Evolutionary conservation across 495 filamentous ascomycete genomes (phyloP).

Genomic region (Lophium mytilinum): DNA sequence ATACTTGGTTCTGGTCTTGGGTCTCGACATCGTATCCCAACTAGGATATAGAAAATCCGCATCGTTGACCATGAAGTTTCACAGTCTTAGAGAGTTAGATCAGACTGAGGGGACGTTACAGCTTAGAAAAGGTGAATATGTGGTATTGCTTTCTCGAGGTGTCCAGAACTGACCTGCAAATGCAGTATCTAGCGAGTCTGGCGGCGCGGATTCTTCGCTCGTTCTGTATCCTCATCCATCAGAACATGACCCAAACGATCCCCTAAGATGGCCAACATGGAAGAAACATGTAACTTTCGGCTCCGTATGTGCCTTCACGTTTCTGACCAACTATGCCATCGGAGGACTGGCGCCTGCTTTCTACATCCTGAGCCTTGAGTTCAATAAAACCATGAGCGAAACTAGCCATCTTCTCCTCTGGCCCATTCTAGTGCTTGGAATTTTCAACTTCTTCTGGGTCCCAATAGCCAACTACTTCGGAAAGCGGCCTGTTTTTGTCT

Average conservation of each 20-base stretch:
- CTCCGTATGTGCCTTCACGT: conserved; percentile 27
- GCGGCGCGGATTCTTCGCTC: not conserved
- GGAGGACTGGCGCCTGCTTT: conserved; percentile 33
- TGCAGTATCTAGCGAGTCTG: not conserved
- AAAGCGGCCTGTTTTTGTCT: conserved; percentile 32
- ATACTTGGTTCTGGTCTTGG: conserved; percentile 18
- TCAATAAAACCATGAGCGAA: conserved; percentile 27
- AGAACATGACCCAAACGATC: conserved; percentile 24
- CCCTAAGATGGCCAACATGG: conserved; percentile 30
- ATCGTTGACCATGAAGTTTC: conserved; percentile 12
- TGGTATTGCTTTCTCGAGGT: not conserved
- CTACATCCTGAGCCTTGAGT: conserved; percentile 26
- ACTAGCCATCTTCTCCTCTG: conserved; percentile 27
- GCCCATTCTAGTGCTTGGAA: conserved; percentile 29
- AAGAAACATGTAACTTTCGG: conserved; percentile 32
- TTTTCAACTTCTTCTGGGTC: conserved; percentile 36
- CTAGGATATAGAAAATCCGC: not conserved
- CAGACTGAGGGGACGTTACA: conserved; percentile 32
- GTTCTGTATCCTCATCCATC: conserved; percentile 26
- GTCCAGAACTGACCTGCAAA: not conserved
- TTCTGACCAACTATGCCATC: conserved; percentile 31
- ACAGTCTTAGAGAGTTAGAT: conserved; percentile 29
- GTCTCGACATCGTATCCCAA: conserved; percentile 13
- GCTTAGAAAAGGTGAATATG: conserved; percentile 14
- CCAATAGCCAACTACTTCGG: conserved; percentile 33